Evolutionary conservation across 805 yeast genomes (phyloP).

Genomic region (Danielia reshetovae): DNA sequence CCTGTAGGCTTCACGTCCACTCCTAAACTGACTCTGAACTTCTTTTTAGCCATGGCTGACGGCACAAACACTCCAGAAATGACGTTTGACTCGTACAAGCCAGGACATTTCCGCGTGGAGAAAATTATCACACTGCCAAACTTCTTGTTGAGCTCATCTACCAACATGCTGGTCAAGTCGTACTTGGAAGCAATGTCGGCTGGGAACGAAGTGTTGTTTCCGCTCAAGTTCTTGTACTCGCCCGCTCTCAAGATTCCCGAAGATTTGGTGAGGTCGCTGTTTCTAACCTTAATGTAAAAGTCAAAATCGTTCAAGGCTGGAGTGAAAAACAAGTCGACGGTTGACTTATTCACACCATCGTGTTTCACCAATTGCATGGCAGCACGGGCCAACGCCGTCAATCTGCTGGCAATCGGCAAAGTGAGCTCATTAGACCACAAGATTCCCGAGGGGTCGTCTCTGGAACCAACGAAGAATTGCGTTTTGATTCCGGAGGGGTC

Average conservation of each 20-base stretch:
- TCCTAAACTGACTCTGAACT: constrained; percentile 77
- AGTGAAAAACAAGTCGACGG: constrained; percentile 59
- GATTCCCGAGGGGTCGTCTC: constrained; percentile 81
- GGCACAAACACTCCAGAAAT: constrained; percentile 85
- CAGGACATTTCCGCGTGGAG: constrained; percentile 55
- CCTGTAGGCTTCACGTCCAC: constrained; percentile 64
- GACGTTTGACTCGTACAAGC: constrained; percentile 53
- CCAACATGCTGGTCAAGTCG: constrained; percentile 61
- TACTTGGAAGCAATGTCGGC: constrained; percentile 44
- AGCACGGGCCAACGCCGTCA: constrained; percentile 82
- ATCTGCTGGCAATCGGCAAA: constrained; percentile 78
- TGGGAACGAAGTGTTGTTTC: constrained; percentile 39
- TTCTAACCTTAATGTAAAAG: constrained; percentile 61
- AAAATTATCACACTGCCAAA: constrained; percentile 68
- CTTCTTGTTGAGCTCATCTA: constrained; percentile 55
- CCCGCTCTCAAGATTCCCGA: constrained; percentile 55
- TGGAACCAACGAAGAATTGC: constrained; percentile 80
- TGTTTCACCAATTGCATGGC: constrained; percentile 53
- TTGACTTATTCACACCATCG: constrained; percentile 36
- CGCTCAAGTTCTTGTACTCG: constrained; percentile 59
- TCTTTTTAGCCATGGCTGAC: constrained; percentile 49
- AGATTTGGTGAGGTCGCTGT: constrained; percentile 38
- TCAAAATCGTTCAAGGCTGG: constrained; percentile 86
- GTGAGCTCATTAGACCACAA: constrained; percentile 67
- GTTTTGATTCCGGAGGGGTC: constrained; percentile 81